A percentile compares a stretch with the other conserved stretches of the same genome.
Conservation (phyloP, 2,329 filamentous ascomycete genomes). For the Ophiocordyceps sinensis region DNA sequence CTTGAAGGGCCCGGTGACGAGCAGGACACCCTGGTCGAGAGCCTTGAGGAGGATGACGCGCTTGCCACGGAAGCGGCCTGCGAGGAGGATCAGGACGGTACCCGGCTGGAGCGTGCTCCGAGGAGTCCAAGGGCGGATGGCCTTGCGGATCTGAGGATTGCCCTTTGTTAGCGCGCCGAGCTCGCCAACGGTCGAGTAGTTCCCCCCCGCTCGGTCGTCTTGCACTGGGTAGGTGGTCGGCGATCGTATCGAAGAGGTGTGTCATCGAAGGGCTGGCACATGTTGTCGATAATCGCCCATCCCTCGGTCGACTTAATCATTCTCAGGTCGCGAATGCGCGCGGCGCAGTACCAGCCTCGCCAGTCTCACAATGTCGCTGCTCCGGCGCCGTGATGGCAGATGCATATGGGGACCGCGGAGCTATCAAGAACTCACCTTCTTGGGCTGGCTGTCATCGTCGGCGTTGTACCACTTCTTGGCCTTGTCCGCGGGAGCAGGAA, state of each 20-base stretch:
- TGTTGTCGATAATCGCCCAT: no score
- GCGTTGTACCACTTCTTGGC: slow-evolving; percentile 98
- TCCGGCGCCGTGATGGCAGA: neutral
- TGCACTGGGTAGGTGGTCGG: no score
- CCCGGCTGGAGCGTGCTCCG: slow-evolving; percentile 85
- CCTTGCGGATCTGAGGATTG: slow-evolving; percentile 71
- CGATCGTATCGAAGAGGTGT: no score
- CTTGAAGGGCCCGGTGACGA: slow-evolving; percentile 99
- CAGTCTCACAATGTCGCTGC: neutral
- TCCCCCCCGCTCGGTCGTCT: no score
- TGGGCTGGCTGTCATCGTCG: slow-evolving; percentile 75
- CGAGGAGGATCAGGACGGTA: slow-evolving; percentile 95
- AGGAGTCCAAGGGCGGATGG: slow-evolving; percentile 73
- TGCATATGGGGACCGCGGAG: neutral
- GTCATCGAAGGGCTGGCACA: no score
- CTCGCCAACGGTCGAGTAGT: neutral
- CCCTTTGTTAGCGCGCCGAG: slow-evolving; percentile 14
- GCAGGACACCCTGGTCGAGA: slow-evolving; percentile 93
- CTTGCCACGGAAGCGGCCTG: slow-evolving; percentile 99
- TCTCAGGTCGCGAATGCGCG: no score
- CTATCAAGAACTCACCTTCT: slow-evolving; percentile 65
- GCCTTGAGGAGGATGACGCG: slow-evolving; percentile 97
- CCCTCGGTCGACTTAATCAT: no score
- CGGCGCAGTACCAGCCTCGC: no score
- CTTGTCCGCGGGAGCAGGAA: slow-evolving; percentile 79